Percentiles rank a stretch among this genome's conserved stretches.
Evolutionary conservation across 495 filamentous ascomycete genomes (phyloP).

Genomic region (Penicillium cosmopolitanum): DNA sequence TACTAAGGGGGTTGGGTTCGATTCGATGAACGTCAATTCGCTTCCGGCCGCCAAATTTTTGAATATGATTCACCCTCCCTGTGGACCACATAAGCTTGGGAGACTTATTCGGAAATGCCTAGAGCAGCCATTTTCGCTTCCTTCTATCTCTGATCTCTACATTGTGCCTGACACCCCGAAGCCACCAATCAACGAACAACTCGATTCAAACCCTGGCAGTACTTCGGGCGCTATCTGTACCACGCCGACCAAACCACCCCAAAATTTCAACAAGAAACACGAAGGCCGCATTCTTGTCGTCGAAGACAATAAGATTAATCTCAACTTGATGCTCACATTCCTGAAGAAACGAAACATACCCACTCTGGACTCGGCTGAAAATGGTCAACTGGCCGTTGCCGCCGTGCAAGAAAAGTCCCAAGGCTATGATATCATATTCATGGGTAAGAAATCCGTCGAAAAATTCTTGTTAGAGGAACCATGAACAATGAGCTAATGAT

Average conservation of each 20-base stretch:
- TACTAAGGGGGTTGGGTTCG: slow-evolving; percentile 31
- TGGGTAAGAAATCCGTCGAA: slow-evolving; percentile 31
- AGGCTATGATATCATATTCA: slow-evolving; percentile 58
- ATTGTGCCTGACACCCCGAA: not conserved
- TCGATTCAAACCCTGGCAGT: not conserved
- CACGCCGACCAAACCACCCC: not conserved
- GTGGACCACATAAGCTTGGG: slow-evolving; percentile 65
- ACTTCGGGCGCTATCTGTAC: not conserved
- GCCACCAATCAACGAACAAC: not conserved
- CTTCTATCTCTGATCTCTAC: not conserved
- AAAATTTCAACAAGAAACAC: not conserved
- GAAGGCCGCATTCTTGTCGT: slow-evolving; percentile 59
- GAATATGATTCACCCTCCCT: slow-evolving; percentile 52
- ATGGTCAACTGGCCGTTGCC: slow-evolving; percentile 53
- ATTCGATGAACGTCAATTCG: slow-evolving; percentile 21
- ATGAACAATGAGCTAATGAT: not conserved
- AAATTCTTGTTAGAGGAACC: not conserved
- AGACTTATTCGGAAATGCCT: slow-evolving; percentile 48
- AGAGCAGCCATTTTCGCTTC: slow-evolving; percentile 2
- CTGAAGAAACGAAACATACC: slow-evolving; percentile 51
- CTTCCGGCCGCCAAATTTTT: slow-evolving; percentile 27
- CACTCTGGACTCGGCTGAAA: slow-evolving; percentile 47
- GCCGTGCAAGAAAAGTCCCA: slow-evolving; percentile 39
- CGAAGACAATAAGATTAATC: slow-evolving; percentile 75
- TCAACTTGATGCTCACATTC: slow-evolving; percentile 63